phyloP scores from a whole-genome alignment of 2,329 filamentous ascomycete genomes.

The Epichloe glyceriae region DNA sequence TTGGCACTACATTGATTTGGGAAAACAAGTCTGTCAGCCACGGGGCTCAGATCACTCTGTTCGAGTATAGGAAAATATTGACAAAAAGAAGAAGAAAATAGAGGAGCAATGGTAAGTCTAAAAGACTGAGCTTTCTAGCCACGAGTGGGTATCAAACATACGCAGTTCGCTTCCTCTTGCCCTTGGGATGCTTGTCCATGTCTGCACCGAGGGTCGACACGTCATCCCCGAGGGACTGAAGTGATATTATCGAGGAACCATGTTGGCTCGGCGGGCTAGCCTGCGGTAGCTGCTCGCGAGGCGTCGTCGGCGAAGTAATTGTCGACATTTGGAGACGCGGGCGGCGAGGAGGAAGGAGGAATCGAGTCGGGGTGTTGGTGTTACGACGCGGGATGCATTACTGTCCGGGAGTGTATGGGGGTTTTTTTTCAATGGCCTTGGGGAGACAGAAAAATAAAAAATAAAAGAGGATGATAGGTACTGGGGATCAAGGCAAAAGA shows the following conservation, averaged over 20 bases:
- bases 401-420: neutral
- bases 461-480: neutral
- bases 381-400: constrained; percentile 8
- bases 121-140: too few relatives aligned
- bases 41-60: neutral
- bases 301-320: constrained; percentile 10
- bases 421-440: neutral
- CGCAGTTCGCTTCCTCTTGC: constrained; percentile 51
- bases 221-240: constrained; percentile 5
- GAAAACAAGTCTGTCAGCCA: constrained; percentile 9
- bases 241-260: constrained; percentile 11
- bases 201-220: constrained; percentile 7
- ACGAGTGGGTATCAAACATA: constrained; percentile 25
- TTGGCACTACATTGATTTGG: constrained; percentile 47
- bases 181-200: constrained; percentile 38
- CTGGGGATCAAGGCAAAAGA: neutral
- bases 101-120: too few relatives aligned
- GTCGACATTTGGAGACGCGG: constrained; percentile 14
- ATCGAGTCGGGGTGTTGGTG: neutral
- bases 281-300: constrained; percentile 13
- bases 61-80: neutral
- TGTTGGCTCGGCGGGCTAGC: constrained; percentile 13
- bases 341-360: neutral
- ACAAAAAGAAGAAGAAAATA: neutral
- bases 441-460: neutral